Evolutionary conservation across 2,329 filamentous ascomycete species (phyloP).

Genomic region (Thelonectria discophora): DNA sequence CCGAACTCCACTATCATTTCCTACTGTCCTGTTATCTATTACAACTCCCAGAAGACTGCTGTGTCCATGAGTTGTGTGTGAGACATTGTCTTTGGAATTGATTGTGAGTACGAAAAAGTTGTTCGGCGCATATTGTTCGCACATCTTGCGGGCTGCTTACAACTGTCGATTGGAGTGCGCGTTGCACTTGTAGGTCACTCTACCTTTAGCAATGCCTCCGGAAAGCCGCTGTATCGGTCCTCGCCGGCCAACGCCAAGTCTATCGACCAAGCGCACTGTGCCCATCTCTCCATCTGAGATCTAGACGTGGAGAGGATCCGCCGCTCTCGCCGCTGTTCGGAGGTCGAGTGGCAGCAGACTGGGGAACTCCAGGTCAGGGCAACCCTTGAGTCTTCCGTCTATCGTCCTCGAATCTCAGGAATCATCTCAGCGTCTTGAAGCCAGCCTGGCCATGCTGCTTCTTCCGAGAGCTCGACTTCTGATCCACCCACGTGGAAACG

Average conservation of each 20-base stretch:
- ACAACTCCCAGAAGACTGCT: not conserved
- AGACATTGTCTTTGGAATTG: not conserved
- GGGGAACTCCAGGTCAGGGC: conserved; percentile 22
- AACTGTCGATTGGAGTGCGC: not conserved
- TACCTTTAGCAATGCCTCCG: not conserved
- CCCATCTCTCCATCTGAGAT: conserved; percentile 28
- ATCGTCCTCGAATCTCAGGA: conserved; percentile 22
- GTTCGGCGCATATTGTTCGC: not conserved
- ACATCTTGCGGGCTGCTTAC: too few relatives aligned
- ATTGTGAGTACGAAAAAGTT: not conserved
- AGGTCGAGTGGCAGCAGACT: conserved; percentile 13
- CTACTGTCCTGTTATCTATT: conserved; percentile 19
- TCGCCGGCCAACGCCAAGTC: conserved; percentile 8
- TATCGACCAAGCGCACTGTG: conserved; percentile 22
- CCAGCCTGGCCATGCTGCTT: conserved; percentile 17
- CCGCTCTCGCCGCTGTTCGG: conserved; percentile 19
- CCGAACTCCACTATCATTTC: conserved; percentile 34
- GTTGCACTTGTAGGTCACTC: not conserved
- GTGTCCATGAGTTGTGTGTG: not conserved
- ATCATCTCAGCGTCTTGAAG: conserved; percentile 22
- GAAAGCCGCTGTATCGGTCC: not conserved
- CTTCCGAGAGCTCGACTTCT: conserved; percentile 19
- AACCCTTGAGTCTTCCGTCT: conserved; percentile 4
- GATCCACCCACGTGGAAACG: conserved; percentile 36
- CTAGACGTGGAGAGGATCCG: conserved; percentile 24